A percentile compares a stretch with the other conserved stretches of the same genome.
phyloP scores from a whole-genome alignment of 2,329 filamentous ascomycete genomes.

The Paraphaeosphaeria sporulosa region DNA sequence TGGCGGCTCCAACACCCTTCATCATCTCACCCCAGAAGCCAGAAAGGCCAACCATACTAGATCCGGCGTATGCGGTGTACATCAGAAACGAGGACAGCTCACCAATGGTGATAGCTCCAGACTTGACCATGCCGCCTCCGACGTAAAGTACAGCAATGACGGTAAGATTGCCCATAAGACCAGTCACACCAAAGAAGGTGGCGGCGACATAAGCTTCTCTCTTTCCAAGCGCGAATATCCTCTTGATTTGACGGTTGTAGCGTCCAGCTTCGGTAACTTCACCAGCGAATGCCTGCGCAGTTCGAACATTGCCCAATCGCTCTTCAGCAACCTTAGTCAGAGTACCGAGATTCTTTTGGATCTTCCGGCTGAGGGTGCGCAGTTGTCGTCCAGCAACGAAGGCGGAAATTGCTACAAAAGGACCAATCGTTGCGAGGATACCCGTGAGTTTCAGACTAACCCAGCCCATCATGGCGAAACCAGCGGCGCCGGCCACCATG shows the following conservation, averaged over 20 bases:
- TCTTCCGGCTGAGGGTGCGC: slow-evolving; percentile 86
- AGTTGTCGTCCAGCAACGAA: slow-evolving; percentile 92
- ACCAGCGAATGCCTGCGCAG: slow-evolving; percentile 93
- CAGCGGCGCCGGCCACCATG: slow-evolving; percentile 86
- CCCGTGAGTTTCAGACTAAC: slow-evolving; percentile 90
- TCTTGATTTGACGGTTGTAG: slow-evolving; percentile 91
- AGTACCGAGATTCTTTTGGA: slow-evolving; percentile 91
- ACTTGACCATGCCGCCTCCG: slow-evolving; percentile 88
- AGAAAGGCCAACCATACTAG: slow-evolving; percentile 90
- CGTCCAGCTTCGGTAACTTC: slow-evolving; percentile 88
- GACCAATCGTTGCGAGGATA: slow-evolving; percentile 84
- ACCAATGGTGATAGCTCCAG: slow-evolving; percentile 85
- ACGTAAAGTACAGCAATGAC: slow-evolving; percentile 89
- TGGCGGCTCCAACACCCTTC: slow-evolving; percentile 98
- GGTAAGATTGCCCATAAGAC: slow-evolving; percentile 95
- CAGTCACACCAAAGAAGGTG: slow-evolving; percentile 86
- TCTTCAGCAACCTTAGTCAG: slow-evolving; percentile 98
- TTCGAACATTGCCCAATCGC: slow-evolving; percentile 94
- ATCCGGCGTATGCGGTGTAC: slow-evolving; percentile 89
- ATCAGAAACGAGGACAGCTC: slow-evolving; percentile 97
- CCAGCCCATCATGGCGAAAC: slow-evolving; percentile 94
- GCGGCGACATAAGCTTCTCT: slow-evolving; percentile 88
- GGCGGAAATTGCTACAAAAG: slow-evolving; percentile 87
- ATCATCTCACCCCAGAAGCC: slow-evolving; percentile 98
- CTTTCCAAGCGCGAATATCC: slow-evolving; percentile 88